Conservation (phyloP, 2,329 filamentous ascomycete genomes). For the Rutstroemia sp. region DNA sequence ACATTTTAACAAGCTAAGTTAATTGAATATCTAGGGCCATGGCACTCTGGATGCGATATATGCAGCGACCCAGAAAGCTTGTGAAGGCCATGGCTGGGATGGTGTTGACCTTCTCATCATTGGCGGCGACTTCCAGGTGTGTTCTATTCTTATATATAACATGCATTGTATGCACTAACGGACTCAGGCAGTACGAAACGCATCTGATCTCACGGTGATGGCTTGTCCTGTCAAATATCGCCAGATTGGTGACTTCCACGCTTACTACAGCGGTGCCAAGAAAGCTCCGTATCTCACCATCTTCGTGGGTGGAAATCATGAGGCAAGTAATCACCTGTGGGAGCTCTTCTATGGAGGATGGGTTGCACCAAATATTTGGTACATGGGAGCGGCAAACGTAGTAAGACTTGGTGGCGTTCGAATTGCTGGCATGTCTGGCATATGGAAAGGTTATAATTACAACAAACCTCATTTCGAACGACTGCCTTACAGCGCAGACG, state of each 20-base stretch:
- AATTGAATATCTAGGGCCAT: conserved; percentile 57
- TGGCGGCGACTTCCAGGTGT: conserved; percentile 87
- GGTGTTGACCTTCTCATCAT: conserved; percentile 87
- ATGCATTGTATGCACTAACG: conserved; percentile 6
- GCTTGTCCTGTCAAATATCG: conserved; percentile 86
- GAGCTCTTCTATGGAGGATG: conserved; percentile 96
- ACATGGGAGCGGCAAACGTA: conserved; percentile 88
- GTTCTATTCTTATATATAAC: conserved; percentile 8
- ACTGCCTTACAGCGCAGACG: conserved; percentile 71
- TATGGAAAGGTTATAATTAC: conserved; percentile 91
- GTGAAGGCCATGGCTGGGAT: conserved; percentile 66
- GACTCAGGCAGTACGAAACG: conserved; percentile 72
- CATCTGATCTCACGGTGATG: conserved; percentile 79
- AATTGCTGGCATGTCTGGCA: conserved; percentile 85
- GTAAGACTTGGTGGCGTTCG: conserved; percentile 75
- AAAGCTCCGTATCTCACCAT: conserved; percentile 82
- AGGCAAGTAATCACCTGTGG: conserved; percentile 82
- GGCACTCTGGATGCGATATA: conserved; percentile 91
- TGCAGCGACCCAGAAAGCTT: conserved; percentile 62
- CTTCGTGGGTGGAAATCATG: conserved; percentile 92
- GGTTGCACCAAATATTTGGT: conserved; percentile 96
- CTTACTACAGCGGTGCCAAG: conserved; percentile 78
- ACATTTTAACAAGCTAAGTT: neutral
- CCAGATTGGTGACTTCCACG: conserved; percentile 81
- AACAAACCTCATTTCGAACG: conserved; percentile 76